Base-by-base conservation (phyloP, 164 flowering plant genomes). In the Magnolia changhungtana region DNA sequence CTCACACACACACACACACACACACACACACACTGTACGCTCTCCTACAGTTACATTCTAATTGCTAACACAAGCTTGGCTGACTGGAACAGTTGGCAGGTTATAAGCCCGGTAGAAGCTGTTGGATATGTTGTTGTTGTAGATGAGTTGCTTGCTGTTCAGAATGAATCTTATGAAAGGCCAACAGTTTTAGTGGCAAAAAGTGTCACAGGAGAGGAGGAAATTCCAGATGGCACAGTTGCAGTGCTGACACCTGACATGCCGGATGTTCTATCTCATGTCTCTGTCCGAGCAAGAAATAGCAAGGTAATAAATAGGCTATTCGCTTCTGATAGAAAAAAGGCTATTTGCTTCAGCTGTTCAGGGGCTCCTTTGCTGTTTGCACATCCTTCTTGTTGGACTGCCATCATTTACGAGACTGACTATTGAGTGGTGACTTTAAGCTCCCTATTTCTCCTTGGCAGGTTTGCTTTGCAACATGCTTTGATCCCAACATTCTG, bases 241-340 rank as follows among this genome's bases (percentile, higher is more conserved):
- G 99, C 99, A 72, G 93, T 96, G 72, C 82, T 96, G 78, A 96
- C 99, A 50, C 96, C 98, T 80, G 97, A 94, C 86, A 96, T 96
- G 98, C 99, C 98, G 66, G 98, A 96, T 89, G 97, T 96, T 65
- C 85, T 96, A 64, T 96, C 99, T 77, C 99, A 96, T 90, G 98
- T 96, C 81, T 96, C 99, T 77, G 98, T 96, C 65, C 89, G 99
- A 85, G 99, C 98, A 81, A 91, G 98, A 86, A 96, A 96, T 83
- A 63, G 97, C 86, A 96, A 94, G 91, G 99, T 96, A 75, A 75
- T 67, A 50, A 11, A n/a, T 49, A 66, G 27, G 13, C 29, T 24
- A n/a, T 19, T 66, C 29, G 49, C 31, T 27, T 37, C 74, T 24
- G 27, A 24, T 24, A 24, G 27, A 24, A 50, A 11, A n/a, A 20